Conservation (phyloP, 371 early-diverging fungal genomes). For the Actinomortierella ambigua region DNA sequence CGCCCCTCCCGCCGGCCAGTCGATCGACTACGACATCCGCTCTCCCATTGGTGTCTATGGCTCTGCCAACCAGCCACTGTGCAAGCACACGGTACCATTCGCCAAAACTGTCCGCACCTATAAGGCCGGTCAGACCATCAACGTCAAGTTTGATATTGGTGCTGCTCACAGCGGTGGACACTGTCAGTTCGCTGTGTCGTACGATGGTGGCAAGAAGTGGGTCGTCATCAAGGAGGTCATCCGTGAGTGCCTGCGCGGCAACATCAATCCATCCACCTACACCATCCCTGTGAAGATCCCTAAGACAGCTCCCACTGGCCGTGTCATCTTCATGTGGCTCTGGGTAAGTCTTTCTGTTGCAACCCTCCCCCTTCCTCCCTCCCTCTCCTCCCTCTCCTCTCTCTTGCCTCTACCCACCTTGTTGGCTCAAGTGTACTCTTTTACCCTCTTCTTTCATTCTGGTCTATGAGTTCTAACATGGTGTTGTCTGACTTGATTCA, state of each 20-base stretch:
- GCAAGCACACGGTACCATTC: conserved; percentile 47
- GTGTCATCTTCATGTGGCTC: conserved; percentile 43
- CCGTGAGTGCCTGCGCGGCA: conserved; percentile 48
- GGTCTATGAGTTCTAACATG: too few species aligned
- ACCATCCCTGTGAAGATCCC: conserved; percentile 55
- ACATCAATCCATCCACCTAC: conserved; percentile 7
- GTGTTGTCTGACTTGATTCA: too few species aligned
- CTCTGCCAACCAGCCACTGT: conserved; percentile 26
- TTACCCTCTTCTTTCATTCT: too few species aligned
- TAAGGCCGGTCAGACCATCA: conserved; percentile 51
- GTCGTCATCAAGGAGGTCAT: conserved; percentile 59
- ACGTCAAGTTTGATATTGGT: conserved; percentile 41
- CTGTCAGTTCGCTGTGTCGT: conserved; percentile 68
- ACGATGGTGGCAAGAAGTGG: conserved; percentile 59
- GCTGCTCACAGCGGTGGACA: conserved; percentile 60
- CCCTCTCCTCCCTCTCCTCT: too few species aligned
- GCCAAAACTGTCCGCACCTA: conserved; percentile 32
- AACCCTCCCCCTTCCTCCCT: too few species aligned
- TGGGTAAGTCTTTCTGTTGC: conserved; percentile 28
- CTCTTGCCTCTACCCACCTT: too few species aligned
- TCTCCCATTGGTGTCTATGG: conserved; percentile 45
- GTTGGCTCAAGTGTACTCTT: too few species aligned
- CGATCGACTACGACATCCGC: conserved; percentile 51
- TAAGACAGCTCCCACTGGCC: conserved; percentile 52
- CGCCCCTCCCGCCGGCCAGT: conserved; percentile 41